phyloP scores from a whole-genome alignment of 208 protist species.

The Polymyxa betae region DNA sequence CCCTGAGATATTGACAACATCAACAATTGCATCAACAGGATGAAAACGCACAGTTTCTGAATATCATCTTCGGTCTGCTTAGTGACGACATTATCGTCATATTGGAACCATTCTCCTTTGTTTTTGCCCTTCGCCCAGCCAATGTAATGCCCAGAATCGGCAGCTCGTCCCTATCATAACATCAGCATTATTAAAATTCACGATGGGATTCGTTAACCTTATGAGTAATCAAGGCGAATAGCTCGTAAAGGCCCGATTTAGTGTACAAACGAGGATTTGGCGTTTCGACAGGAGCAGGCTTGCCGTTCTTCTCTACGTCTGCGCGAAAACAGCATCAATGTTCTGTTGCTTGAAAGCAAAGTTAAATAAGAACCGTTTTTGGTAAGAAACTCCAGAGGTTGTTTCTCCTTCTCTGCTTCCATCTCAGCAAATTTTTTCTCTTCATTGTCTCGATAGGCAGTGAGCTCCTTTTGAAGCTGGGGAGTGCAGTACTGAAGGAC shows the following conservation, averaged over 20 bases:
- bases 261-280: background rate
- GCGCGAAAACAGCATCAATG: background rate
- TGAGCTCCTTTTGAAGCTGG: conserved; percentile 47
- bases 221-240: conserved; percentile 57
- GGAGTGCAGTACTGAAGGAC: conserved; percentile 48
- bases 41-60: conserved; percentile 46
- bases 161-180: conserved; percentile 45
- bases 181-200: conserved; percentile 4
- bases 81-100: conserved; percentile 58
- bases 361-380: background rate
- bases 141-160: conserved; percentile 59
- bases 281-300: background rate
- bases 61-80: conserved; percentile 54
- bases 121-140: conserved; percentile 54
- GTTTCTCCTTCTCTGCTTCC: conserved; percentile 14
- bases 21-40: background rate
- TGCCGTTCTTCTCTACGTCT: background rate
- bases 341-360: background rate
- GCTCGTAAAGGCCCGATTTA: conserved; percentile 45
- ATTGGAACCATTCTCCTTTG: conserved; percentile 58
- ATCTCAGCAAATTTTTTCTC: conserved; percentile 18
- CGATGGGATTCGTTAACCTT: background rate
- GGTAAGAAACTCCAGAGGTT: background rate
- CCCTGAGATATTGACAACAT: conserved; percentile 4
- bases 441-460: conserved; percentile 26